Evolutionary conservation across 164 flowering plant species (phyloP), one percentile per base, ranked within the genome.

Genomic region (Echeveria elegans): DNA sequence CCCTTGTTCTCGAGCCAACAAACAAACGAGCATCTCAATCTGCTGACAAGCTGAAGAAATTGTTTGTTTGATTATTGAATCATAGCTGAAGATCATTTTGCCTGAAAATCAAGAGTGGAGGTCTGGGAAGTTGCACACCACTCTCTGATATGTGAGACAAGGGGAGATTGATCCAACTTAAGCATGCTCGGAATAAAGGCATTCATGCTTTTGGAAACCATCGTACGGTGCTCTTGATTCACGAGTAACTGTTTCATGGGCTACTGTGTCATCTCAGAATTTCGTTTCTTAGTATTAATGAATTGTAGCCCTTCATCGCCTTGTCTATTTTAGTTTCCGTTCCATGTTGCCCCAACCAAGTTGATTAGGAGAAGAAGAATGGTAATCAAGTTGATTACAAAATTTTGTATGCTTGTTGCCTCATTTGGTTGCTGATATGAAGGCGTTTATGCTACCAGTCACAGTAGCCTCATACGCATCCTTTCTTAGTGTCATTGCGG

Each of bases 1-100:
- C 96, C 23, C 89, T 90, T 72, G 91, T 93, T 72, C 85, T 93
- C 24, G 98, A 93, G 74, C 98, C 98, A 64, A 90, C 87, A 21
- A 93, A 93, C 60, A 90, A 83, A 73, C 85, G 95, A 72, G 98
- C 98, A 48, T 63, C 90, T 12, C 64, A 59, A 8, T 81, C 97
- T 68, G 83, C 84, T 12, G 88, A 88, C 30, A 83, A 89, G 74
- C 72, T 93, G 72, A 82, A 70, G 76, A 87, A 82, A 77, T 68
- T 86, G 70, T 90, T 86, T 74, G 78, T 53, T 70, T 90, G 84
- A 76, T 56, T 45, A 26, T 23, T 31, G 40, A 62, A 43, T 43
- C 18, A 43, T 30, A 5, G 23, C 18, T 9, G 62, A 24, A 5
- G 30, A 58, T 8, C 45, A 41, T 41, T 41, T 41, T 45, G 50